Evolutionary conservation across 345 rosid genomes (phyloP).

Genomic region (Eucalyptus globulus): DNA sequence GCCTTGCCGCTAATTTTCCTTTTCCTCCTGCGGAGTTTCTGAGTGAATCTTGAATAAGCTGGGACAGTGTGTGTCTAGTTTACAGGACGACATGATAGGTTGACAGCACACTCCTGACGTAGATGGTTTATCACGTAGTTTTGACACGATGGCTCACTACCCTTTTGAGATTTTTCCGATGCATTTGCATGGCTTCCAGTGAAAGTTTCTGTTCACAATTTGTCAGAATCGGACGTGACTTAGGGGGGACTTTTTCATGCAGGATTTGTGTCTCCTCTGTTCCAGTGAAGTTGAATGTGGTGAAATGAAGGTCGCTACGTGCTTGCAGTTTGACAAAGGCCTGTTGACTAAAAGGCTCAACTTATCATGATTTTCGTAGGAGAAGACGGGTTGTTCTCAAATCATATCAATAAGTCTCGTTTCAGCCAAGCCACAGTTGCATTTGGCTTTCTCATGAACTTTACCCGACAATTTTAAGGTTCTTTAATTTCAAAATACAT

Average conservation of each 20-base stretch:
- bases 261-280: not conserved
- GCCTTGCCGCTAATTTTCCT: not conserved
- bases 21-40: conserved; percentile 24
- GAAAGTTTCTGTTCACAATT: not conserved
- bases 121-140: not conserved
- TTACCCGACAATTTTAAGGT: not conserved
- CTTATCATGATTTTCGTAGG: not conserved
- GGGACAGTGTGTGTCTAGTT: not conserved
- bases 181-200: not conserved
- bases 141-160: not conserved
- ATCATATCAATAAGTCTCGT: not conserved
- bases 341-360: not conserved
- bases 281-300: not conserved
- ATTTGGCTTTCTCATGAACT: not conserved
- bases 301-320: not conserved
- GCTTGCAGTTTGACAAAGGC: not conserved
- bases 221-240: not conserved
- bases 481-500: not conserved
- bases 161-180: no score
- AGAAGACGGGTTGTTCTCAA: not conserved
- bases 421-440: not conserved
- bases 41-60: not conserved
- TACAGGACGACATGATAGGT: not conserved
- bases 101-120: not conserved
- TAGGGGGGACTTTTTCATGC: not conserved